These are phyloP conservation scores for Zygoascus flipseniorum DNA, from an alignment of 805 yeast genomes.

Conservation along the genomic window DNA sequence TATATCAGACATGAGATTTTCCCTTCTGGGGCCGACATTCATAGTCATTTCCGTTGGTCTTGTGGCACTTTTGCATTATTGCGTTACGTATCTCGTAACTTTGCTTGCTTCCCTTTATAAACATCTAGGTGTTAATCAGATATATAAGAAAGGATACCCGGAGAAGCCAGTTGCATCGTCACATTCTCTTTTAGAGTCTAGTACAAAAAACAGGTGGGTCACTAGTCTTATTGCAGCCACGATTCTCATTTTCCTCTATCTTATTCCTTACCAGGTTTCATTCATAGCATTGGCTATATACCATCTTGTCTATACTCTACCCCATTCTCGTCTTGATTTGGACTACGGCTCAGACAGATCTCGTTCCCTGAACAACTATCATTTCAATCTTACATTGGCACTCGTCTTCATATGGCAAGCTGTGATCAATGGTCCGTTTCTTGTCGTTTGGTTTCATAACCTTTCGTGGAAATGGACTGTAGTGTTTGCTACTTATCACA, in stretches of 20 bases:
- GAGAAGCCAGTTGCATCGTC: not conserved
- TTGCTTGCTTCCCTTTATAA: not conserved
- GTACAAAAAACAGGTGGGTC: not conserved
- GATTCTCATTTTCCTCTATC: not conserved
- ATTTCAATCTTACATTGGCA: conserved; percentile 53
- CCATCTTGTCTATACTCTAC: conserved; percentile 22
- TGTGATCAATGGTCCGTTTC: conserved; percentile 68
- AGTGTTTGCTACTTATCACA: conserved; percentile 60
- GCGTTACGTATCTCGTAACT: not conserved
- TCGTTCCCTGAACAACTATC: conserved; percentile 29
- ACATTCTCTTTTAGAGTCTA: not conserved
- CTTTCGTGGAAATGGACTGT: conserved; percentile 33
- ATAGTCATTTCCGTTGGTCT: conserved; percentile 37
- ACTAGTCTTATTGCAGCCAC: not conserved
- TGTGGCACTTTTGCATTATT: not conserved
- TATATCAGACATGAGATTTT: conserved; percentile 44
- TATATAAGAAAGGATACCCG: not conserved
- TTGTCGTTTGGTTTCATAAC: conserved; percentile 77
- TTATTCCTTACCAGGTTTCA: conserved; percentile 73
- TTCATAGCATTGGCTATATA: conserved; percentile 47
- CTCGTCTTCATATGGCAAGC: conserved; percentile 66
- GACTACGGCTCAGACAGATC: conserved; percentile 6
- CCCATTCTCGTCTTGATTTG: not conserved
- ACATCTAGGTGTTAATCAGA: not conserved
- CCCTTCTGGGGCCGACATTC: conserved; percentile 54